Percentiles rank a stretch among this genome's conserved stretches.
Evolutionary conservation across 805 yeast genomes (phyloP).

Genomic region (Saturnispora serradocipensis): DNA sequence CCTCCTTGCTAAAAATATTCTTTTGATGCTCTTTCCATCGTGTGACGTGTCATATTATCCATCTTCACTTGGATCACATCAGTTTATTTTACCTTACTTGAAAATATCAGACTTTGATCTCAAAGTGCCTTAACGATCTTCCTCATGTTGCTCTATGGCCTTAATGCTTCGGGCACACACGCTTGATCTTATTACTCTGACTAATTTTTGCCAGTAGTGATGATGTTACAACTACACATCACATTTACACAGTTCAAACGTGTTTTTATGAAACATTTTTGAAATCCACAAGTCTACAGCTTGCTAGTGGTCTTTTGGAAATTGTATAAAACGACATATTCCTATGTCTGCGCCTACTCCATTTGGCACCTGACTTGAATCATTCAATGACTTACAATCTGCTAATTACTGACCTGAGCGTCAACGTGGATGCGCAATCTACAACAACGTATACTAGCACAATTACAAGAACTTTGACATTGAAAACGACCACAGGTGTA

Average conservation of each 20-base stretch:
- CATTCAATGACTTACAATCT: not conserved
- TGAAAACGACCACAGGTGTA: not conserved
- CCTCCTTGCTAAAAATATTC: not conserved
- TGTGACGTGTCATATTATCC: not conserved
- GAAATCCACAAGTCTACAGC: not conserved
- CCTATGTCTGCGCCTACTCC: not conserved
- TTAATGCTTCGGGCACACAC: no score
- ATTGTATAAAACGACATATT: not conserved
- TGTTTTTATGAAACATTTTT: not conserved
- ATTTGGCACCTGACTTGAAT: not conserved
- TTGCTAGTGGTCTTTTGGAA: not conserved
- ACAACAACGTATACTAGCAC: not conserved
- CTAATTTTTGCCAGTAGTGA: not conserved
- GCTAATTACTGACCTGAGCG: not conserved
- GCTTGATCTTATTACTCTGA: no score
- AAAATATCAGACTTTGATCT: no score
- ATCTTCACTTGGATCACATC: no score
- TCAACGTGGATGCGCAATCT: not conserved
- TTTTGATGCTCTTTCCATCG: not conserved
- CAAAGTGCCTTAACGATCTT: no score
- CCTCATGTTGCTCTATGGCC: not conserved
- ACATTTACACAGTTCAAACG: not conserved
- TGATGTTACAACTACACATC: not conserved
- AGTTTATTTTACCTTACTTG: no score
- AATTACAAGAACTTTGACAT: not conserved